A percentile compares a stretch with the other conserved stretches of the same genome.
Evolutionary conservation across 1,284 basidiomycete genomes (phyloP).

Genomic region (Leccinum pachyderme): DNA sequence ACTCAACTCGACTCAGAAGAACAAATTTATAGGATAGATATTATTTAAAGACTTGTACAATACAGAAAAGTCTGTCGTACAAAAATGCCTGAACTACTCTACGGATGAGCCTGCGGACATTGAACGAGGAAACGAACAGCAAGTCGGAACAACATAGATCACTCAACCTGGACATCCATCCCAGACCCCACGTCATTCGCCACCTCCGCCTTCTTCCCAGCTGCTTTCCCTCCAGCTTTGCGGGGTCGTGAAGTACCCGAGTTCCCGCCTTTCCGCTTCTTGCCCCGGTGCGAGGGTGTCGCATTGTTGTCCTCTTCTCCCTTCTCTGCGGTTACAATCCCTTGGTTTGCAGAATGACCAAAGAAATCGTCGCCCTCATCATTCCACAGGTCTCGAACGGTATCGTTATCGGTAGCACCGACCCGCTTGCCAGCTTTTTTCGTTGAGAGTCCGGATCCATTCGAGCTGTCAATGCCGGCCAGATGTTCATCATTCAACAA

Average conservation of each 20-base stretch:
- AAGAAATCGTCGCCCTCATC: slow-evolving; percentile 85
- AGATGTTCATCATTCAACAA: slow-evolving; percentile 93
- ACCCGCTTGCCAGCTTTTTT: slow-evolving; percentile 40
- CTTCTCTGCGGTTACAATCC: slow-evolving; percentile 30
- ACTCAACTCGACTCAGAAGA: slow-evolving; percentile 3
- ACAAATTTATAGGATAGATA: slow-evolving; percentile 18
- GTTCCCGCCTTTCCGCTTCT: slow-evolving; percentile 34
- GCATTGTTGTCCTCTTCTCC: slow-evolving; percentile 34
- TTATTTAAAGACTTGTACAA: slow-evolving; percentile 36
- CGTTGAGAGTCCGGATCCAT: slow-evolving; percentile 38
- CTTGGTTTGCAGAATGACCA: slow-evolving; percentile 43
- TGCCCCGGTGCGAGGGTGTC: slow-evolving; percentile 30
- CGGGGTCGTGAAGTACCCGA: slow-evolving; percentile 23
- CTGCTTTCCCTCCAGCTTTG: slow-evolving; percentile 33
- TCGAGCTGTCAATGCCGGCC: slow-evolving; percentile 54
- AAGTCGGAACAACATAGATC: slow-evolving; percentile 10
- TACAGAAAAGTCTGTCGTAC: slow-evolving; percentile 32
- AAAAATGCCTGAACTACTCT: slow-evolving; percentile 32
- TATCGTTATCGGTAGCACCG: slow-evolving; percentile 36
- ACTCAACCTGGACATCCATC: slow-evolving; percentile 30
- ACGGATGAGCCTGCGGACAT: slow-evolving; percentile 22
- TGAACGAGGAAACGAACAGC: slow-evolving; percentile 11
- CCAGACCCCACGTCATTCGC: slow-evolving; percentile 25
- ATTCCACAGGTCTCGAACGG: slow-evolving; percentile 71
- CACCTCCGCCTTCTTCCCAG: slow-evolving; percentile 29